Percentiles rank a stretch among this genome's conserved stretches.
phyloP scores from a whole-genome alignment of 164 flowering plant genomes.

The Cinnamomum micranthum region DNA sequence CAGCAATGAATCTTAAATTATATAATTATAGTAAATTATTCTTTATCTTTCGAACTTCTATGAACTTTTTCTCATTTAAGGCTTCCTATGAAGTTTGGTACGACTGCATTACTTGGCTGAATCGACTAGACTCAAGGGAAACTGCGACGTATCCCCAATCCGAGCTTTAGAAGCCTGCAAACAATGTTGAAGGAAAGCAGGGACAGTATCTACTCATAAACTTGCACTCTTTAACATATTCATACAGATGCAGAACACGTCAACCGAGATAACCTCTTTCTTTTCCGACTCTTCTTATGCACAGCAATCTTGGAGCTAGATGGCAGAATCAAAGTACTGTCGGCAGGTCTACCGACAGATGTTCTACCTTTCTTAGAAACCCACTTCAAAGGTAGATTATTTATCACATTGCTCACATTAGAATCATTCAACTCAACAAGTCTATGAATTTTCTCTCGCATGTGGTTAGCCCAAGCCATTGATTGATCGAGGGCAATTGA shows the following conservation, averaged over 20 bases:
- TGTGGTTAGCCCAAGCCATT: slow-evolving; percentile 65
- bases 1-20: too few species aligned
- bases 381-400: slow-evolving; percentile 75
- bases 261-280: slow-evolving; percentile 58
- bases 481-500: slow-evolving; percentile 70
- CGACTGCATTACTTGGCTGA: too few species aligned
- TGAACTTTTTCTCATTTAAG: too few species aligned
- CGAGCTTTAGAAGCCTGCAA: not conserved
- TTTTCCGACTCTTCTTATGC: slow-evolving; percentile 40
- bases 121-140: too few species aligned
- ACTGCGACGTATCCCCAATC: too few species aligned
- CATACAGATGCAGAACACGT: not conserved
- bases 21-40: too few species aligned
- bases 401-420: slow-evolving; percentile 57
- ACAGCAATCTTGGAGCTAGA: slow-evolving; percentile 22
- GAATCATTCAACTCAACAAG: slow-evolving; percentile 62
- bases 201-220: not conserved
- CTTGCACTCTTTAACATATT: too few species aligned
- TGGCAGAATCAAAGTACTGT: slow-evolving; percentile 28
- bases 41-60: too few species aligned
- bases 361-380: slow-evolving; percentile 63
- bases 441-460: slow-evolving; percentile 67
- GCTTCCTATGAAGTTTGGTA: too few species aligned
- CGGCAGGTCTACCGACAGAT: slow-evolving; percentile 42
- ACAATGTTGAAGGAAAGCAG: not conserved